Base-by-base conservation (phyloP, 2,329 filamentous ascomycete genomes). In the Trichoderma arundinaceum region DNA sequence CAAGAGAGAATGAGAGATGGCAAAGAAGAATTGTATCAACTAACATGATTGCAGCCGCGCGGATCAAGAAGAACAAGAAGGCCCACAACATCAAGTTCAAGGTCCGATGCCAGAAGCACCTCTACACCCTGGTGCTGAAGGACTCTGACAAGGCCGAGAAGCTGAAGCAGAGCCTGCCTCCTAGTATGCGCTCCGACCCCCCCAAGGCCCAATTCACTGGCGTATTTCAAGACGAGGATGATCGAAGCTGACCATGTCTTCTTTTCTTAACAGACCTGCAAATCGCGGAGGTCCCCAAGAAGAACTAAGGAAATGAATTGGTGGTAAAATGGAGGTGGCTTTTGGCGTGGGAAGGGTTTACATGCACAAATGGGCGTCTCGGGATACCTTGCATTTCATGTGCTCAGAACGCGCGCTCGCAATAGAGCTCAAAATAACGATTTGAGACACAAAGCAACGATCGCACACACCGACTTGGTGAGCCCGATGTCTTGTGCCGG, bases 61-160 rank as follows among this genome's bases (percentile, higher is more conserved):
- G 91, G 82, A 92, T 94, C 87, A 94, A 98, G 93, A 95, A 96
- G 88, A 96, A 90, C 89, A 90, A 89, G 83, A 90, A 91, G 85
- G 85, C 86, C 79, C 88, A 90, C 81, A 90, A 94, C 87, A 94
- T 95, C 90, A 99, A 99, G 91, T 98, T 99, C 93, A 99, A 99
- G 92, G 94, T 99, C 88, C 92, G 95, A 83, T 98, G 95, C 91
- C 87, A 92, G 81, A 89, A 90, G 79, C 90, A 95, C 87, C 87
- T 99, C 75, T 99, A 99, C 91, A 97, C 95, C 75, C 90, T 99
- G 76, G 92, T 96, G 81, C 90, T 99, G 78, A 97, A 97, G 90
- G 95, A 99, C 85, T 88, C 89, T 79, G 95, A 97, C 81, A 98
- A 98, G 92, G 96, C 94, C 83, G 95, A 98, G 87, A 99, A 99